Base-by-base conservation (phyloP, 768 basidiomycete genomes). In the Russula vinacea region DNA sequence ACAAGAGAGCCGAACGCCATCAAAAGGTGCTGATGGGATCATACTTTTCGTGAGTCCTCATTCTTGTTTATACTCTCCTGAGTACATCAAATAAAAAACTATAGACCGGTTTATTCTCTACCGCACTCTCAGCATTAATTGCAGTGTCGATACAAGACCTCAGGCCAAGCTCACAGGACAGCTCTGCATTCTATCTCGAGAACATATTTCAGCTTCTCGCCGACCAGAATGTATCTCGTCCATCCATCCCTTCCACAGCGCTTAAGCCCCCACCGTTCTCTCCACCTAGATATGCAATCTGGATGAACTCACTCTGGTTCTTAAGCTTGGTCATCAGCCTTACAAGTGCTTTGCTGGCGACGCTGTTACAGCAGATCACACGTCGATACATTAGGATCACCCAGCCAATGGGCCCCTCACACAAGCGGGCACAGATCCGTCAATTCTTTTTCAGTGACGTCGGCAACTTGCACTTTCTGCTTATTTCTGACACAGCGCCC, bases 351-450 rank as follows among this genome's bases (percentile, higher is more conserved):
- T 1, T 53, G 7, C 3, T 60, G 10, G 60, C 60, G n/a, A 57
- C 56, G 1, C 8, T 57, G 5, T 2, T 32, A 13, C 56, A 32
- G 16, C 56, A 57, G 29, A 45, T 42, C 51, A 4, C 60, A 17
- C 51, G 42, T 17, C 51, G 24, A 32, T 60, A 54, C 22, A 0
- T 32, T 17, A 26, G 9, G 16, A 0, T 51, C 32, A 50, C 39
- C 4, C 55, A 62, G 5, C 14, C 26, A 19, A 22, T 3, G 1
- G 22, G 35, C 32, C 5, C 32, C 7, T 37, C 47, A 5, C 11
- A 37, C 16, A 37, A 42, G 24, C 63, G 59, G 19, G 63, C 57
- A 2, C 56, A 51, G 5, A 61, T 54, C 22, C 63, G 51, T 24
- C 40, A 16, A 2, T 55, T 29, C 37, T 14, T 54, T 3, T 13